Percentiles rank a stretch among this genome's conserved stretches.
These are phyloP conservation scores for Grammothele lineata DNA, from an alignment of 768 basidiomycete species.

Conservation along the genomic window DNA sequence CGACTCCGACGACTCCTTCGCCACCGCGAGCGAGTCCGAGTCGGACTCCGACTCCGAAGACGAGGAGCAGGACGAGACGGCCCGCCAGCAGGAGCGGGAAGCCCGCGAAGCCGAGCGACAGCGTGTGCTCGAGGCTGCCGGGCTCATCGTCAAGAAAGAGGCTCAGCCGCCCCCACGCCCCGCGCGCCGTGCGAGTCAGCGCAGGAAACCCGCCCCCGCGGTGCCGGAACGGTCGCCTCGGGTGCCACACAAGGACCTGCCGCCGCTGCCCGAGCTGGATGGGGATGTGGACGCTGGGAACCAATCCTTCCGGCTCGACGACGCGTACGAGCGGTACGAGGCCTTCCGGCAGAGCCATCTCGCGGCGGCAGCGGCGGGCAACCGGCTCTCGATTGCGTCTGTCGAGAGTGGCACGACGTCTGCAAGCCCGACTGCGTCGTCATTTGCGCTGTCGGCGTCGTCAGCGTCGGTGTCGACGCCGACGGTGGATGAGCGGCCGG, in stretches of 20 bases:
- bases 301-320: too few species aligned
- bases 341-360: conserved; percentile 59
- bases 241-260: conserved; percentile 46
- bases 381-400: conserved; percentile 64
- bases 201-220: conserved; percentile 51
- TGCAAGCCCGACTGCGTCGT: conserved; percentile 12
- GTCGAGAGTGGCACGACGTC: conserved; percentile 38
- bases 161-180: conserved; percentile 45
- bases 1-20: conserved; percentile 22
- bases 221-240: conserved; percentile 35
- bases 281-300: conserved; percentile 14
- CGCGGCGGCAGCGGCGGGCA: conserved; percentile 27
- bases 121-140: conserved; percentile 85
- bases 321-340: conserved; percentile 89
- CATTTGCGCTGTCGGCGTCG: conserved; percentile 17
- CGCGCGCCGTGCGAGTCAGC: conserved; percentile 29
- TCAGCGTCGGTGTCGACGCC: too few species aligned
- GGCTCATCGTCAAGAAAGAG: conserved; percentile 70
- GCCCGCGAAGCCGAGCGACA: conserved; percentile 72
- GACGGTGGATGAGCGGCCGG: too few species aligned
- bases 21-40: conserved; percentile 32
- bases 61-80: conserved; percentile 32
- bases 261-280: conserved; percentile 47
- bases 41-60: conserved; percentile 38
- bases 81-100: conserved; percentile 47